Evolutionary conservation across 2,329 filamentous ascomycete genomes (phyloP), one percentile per base, ranked within the genome.

Genomic region (Xylariaceae sp.): DNA sequence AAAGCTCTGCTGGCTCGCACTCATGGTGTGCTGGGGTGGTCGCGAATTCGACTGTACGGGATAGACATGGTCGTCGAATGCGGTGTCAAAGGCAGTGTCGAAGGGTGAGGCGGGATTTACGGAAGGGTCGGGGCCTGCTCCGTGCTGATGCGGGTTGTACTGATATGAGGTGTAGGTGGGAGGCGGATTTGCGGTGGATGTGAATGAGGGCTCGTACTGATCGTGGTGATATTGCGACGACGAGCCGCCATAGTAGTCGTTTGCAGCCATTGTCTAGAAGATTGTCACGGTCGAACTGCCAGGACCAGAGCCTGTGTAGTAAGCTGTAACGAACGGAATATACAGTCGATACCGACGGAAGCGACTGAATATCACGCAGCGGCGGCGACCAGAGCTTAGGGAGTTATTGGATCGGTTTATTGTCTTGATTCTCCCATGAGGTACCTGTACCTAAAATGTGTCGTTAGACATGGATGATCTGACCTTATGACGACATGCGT

Each of bases 51-150:
- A 58, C n/a, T 73, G 73, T 54, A 80, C 76, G 58, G 85, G 83
- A 69, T 89, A 88, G 59, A 81, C 79, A 73, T 86, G 78, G 71
- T 89, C 86, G 73, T 88, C 85, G 71, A 88, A 88, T 58, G 86
- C 83, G 52, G 81, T 82, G 57, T 85, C 82, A 70, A 88, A 88
- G 9, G 86, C 83, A 52, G 81, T 82, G 57, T 85, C 82, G 70
- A 88, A 88, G 8, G 86, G 85, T 17, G 84, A 81, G 15, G 81
- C 67, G 67, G 75, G 68, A 15, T 69, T 65, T 67, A 58, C 61
- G 62, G 58, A 60, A 62, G 35, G 67, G 68, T 59, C 59, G n/a
- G 23, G 23, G 49, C 23, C 9, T 30, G 23, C 62, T 54, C 60
- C 68, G 61, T 53, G 72, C 53, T 59, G 70, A 62, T 53, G 72